Conservation (phyloP, 768 basidiomycete species). For the Tubosaeta brunneosetosa region DNA sequence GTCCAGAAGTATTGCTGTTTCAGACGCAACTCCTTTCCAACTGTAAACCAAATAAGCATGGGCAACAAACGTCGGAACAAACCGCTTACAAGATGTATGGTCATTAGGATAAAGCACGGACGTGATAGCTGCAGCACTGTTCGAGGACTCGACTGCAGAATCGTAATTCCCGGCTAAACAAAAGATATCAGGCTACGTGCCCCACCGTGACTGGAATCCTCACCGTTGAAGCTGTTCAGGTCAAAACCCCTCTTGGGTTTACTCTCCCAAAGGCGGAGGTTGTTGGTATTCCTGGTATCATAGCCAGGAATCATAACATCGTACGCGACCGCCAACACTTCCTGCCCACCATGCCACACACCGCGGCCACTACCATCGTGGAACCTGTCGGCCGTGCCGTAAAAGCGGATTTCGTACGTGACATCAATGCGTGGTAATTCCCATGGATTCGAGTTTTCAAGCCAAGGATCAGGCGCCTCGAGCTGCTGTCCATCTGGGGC, state of each 20-base stretch:
- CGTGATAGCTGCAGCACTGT: conserved; percentile 90
- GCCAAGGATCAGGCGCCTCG: conserved; percentile 92
- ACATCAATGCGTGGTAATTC: conserved; percentile 85
- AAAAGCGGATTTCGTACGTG: conserved; percentile 81
- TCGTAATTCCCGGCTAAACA: conserved; percentile 85
- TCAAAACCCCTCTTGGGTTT: conserved; percentile 91
- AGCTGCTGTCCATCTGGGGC: conserved; percentile 79
- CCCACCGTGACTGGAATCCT: not conserved
- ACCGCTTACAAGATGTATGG: conserved; percentile 57
- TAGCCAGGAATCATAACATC: conserved; percentile 91
- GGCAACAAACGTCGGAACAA: not conserved
- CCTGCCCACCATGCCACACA: conserved; percentile 84
- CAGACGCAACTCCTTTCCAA: conserved; percentile 82
- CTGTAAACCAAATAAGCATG: conserved; percentile 31
- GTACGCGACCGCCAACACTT: conserved; percentile 90
- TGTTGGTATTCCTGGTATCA: conserved; percentile 82
- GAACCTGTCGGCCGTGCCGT: conserved; percentile 73
- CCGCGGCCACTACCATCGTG: conserved; percentile 56
- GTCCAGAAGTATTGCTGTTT: conserved; percentile 99
- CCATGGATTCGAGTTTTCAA: conserved; percentile 85
- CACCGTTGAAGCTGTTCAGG: conserved; percentile 91
- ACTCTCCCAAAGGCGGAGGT: conserved; percentile 80
- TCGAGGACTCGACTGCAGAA: conserved; percentile 79
- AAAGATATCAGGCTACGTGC: conserved; percentile 1
- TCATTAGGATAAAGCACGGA: conserved; percentile 96